Conservation (phyloP, 2,329 filamentous ascomycete species). For the Fusarium sp. region DNA sequence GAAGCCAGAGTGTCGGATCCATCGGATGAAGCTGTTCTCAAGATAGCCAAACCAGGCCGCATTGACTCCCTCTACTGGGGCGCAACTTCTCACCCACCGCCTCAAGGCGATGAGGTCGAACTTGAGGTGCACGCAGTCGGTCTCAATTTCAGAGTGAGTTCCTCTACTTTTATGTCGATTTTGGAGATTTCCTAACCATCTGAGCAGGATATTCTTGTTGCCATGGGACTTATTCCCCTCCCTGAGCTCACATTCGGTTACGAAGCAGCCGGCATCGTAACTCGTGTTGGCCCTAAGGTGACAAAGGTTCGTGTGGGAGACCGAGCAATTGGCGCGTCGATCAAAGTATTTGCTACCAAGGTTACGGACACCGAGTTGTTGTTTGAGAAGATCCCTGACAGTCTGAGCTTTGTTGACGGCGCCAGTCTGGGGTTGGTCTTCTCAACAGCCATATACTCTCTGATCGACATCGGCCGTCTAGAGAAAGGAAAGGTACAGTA, state of each 20-base stretch:
- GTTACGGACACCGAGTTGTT: slow-evolving; percentile 10
- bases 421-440: slow-evolving; percentile 49
- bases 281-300: slow-evolving; percentile 39
- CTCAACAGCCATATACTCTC: slow-evolving; percentile 46
- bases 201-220: slow-evolving; percentile 49
- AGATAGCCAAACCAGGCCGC: slow-evolving; percentile 19
- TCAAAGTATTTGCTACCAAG: slow-evolving; percentile 45
- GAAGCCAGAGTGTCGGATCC: too few relatives aligned
- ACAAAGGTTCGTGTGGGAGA: too few relatives aligned
- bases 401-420: slow-evolving; percentile 49
- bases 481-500: too few relatives aligned
- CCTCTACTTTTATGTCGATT: background rate
- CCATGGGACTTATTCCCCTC: slow-evolving; percentile 36
- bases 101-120: slow-evolving; percentile 45
- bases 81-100: too few relatives aligned
- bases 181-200: background rate
- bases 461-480: slow-evolving; percentile 38
- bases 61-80: slow-evolving; percentile 38
- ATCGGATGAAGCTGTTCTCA: background rate
- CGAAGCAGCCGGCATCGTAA: slow-evolving; percentile 46
- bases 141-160: slow-evolving; percentile 35
- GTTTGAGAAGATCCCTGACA: slow-evolving; percentile 47
- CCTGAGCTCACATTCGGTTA: slow-evolving; percentile 21
- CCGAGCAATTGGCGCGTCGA: slow-evolving; percentile 1
- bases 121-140: slow-evolving; percentile 41